These are phyloP conservation scores for Tagetes patula DNA, from an alignment of 129 eudicot species.

Conservation along the genomic window DNA sequence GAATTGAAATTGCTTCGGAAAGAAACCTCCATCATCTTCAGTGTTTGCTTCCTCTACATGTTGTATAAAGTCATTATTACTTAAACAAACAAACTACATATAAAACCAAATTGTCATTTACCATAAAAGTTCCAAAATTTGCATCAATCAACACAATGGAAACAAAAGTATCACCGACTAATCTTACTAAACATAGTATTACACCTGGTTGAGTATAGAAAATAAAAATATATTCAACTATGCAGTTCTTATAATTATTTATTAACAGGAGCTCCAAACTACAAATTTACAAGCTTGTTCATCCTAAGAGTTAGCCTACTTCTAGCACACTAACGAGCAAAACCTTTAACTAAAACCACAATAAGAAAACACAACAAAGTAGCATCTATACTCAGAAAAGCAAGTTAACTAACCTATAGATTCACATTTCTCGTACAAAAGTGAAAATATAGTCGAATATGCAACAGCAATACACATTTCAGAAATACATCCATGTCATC, in stretches of 20 bases:
- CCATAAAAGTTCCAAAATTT: not conserved
- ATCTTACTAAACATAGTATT: not conserved
- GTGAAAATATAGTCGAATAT: not conserved
- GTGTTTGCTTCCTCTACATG: conserved; percentile 65
- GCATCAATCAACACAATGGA: conserved; percentile 10
- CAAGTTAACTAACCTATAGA: too few relatives aligned
- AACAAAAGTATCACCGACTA: not conserved
- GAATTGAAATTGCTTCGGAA: conserved; percentile 59
- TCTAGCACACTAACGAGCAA: too few relatives aligned
- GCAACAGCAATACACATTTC: not conserved
- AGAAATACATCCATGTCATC: conserved; percentile 9
- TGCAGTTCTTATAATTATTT: not conserved
- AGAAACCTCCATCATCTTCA: conserved; percentile 57
- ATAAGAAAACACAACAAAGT: too few relatives aligned
- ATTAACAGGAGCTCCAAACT: too few relatives aligned
- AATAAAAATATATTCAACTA: not conserved
- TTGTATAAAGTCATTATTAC: not conserved
- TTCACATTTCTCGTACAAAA: not conserved
- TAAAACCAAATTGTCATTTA: conserved; percentile 8
- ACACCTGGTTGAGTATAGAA: not conserved
- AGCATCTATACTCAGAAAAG: too few relatives aligned
- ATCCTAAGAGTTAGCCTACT: too few relatives aligned
- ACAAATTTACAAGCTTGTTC: too few relatives aligned
- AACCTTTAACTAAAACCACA: too few relatives aligned
- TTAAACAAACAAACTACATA: not conserved